Evolutionary conservation across 2,329 filamentous ascomycete genomes (phyloP), one percentile per base, ranked within the genome.

Genomic region (Exophiala oligosperma): DNA sequence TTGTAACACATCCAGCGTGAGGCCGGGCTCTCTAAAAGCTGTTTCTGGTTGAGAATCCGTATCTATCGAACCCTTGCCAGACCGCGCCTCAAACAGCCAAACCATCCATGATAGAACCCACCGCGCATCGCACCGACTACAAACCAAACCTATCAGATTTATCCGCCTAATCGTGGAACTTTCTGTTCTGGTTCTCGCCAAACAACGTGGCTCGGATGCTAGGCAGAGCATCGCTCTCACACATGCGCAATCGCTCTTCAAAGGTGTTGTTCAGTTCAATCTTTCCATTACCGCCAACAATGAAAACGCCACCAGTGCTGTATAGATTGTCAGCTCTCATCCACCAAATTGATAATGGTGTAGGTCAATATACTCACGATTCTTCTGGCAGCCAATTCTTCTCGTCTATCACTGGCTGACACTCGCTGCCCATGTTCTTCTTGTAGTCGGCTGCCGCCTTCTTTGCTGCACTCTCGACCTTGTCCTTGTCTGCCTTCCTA

Each of bases 251-350:
- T 66, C 94, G 87, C 73, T 96, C 90, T 73, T 97, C 94, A 67
- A 97, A 90, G 55, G 94, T 97, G 81, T 99, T 97, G 84, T 97
- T 92, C 76, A 99, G 93, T 70, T 96, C 92, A 73, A 99, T 97
- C 83, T 93, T 97, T 73, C 94, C 94, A 65, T 82, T 82, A 66
- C 89, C 88, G 64, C 92, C 91, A 55, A 96, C 77, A 65, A 99
- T 86, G 58, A 84, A 74, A 57, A 96, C 82, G 69, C 94, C 94
- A 60, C 94, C 94, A 60, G 92, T 83, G 70, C 94, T 97, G 67
- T 61, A 51, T 29, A 4, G 53, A 9, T 14, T 49, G 28, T 55
- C 11, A 44, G 35, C n/a, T 14, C 23, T 17, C 23, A 17, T 21
- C 14, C 35, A 35, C 44, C 7, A 43, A 41, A 17, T 17, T 17